Evolutionary conservation across 2,329 filamentous ascomycete genomes (phyloP).

Genomic region (Colletotrichum endophyticum): DNA sequence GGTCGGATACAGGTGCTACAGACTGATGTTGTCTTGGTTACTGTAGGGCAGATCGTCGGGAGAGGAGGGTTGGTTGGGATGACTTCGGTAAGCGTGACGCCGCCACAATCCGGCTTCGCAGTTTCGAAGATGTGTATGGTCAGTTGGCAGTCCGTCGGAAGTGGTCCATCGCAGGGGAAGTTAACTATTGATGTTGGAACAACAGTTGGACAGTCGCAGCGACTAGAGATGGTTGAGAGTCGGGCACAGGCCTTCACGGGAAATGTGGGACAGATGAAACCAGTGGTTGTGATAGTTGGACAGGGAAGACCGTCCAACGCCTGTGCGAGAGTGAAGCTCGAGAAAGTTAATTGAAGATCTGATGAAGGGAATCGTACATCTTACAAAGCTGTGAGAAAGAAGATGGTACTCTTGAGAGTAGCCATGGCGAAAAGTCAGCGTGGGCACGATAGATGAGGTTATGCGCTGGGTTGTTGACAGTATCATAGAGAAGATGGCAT

Average conservation of each 20-base stretch:
- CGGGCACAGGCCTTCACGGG: conserved; percentile 22
- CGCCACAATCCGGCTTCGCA: not conserved
- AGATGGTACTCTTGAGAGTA: not conserved
- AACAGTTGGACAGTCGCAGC: conserved; percentile 27
- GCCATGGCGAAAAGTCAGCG: not conserved
- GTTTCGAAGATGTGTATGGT: conserved; percentile 10
- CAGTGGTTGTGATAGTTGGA: conserved; percentile 26
- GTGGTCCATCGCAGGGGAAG: conserved; percentile 23
- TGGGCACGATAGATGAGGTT: not conserved
- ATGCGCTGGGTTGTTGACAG: not conserved
- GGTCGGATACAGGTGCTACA: conserved; percentile 1
- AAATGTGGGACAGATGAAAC: conserved; percentile 7
- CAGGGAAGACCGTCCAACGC: conserved; percentile 5
- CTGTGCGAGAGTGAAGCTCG: not conserved
- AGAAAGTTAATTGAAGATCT: not conserved
- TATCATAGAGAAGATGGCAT: not conserved
- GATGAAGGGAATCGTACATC: not conserved
- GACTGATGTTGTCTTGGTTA: not conserved
- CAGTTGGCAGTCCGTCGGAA: conserved; percentile 11
- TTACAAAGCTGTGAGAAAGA: not conserved
- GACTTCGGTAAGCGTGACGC: not conserved
- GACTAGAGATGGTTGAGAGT: conserved; percentile 19
- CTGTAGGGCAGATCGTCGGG: not conserved
- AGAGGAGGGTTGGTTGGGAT: not conserved
- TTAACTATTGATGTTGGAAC: conserved; percentile 24